A percentile compares a stretch with the other conserved stretches of the same genome.
phyloP scores from a whole-genome alignment of 2,329 filamentous ascomycete genomes.

The Xylaria arbuscula region DNA sequence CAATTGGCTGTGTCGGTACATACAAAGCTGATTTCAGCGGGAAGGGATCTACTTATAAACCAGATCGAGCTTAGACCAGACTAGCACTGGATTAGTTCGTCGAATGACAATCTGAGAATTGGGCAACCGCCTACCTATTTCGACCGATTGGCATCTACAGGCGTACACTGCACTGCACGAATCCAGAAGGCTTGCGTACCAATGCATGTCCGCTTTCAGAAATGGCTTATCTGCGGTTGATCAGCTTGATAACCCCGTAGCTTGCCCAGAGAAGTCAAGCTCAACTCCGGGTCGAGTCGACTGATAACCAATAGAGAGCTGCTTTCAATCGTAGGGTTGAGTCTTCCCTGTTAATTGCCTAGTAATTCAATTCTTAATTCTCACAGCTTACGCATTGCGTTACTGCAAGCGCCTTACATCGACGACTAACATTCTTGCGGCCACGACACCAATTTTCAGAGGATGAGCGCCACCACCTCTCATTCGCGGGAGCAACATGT shows the following conservation, averaged over 20 bases:
- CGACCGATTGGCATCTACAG: slow-evolving; percentile 18
- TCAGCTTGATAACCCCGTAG: slow-evolving; percentile 21
- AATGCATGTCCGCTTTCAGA: slow-evolving; percentile 17
- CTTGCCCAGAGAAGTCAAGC: slow-evolving; percentile 28
- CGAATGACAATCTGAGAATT: neutral
- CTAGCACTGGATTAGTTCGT: neutral
- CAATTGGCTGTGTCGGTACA: slow-evolving; percentile 2
- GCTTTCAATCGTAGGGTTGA: neutral
- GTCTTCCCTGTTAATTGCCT: slow-evolving; percentile 1
- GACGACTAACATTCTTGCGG: slow-evolving; percentile 16
- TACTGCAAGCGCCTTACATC: slow-evolving; percentile 23
- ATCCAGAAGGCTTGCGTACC: no score
- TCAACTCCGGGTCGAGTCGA: neutral
- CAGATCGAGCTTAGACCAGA: slow-evolving; percentile 18
- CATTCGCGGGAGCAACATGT: slow-evolving; percentile 16
- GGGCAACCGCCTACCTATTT: slow-evolving; percentile 18
- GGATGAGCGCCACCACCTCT: slow-evolving; percentile 20
- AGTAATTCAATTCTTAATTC: slow-evolving; percentile 17
- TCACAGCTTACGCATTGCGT: slow-evolving; percentile 24
- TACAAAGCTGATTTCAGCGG: slow-evolving; percentile 10
- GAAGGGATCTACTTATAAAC: slow-evolving; percentile 14
- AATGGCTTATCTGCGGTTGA: slow-evolving; percentile 22
- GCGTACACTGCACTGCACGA: no score
- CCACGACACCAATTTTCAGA: slow-evolving; percentile 6
- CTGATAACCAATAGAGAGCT: slow-evolving; percentile 22